These are phyloP conservation scores for Saturnispora halmiae DNA, from an alignment of 805 yeast genomes.

Conservation along the genomic window DNA sequence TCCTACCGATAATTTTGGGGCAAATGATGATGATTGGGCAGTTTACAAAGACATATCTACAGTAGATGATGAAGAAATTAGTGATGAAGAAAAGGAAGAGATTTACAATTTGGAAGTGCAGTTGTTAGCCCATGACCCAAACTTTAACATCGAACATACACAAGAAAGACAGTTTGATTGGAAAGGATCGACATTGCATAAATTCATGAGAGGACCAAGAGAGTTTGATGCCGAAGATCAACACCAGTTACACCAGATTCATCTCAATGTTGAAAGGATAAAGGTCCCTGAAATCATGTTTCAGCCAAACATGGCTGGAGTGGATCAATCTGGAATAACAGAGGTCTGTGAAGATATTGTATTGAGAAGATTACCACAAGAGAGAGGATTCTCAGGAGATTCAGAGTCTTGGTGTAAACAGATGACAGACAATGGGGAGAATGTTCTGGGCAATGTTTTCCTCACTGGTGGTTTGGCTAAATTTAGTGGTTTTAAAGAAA, in stretches of 20 bases:
- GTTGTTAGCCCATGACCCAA: constrained; percentile 73
- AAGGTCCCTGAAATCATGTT: constrained; percentile 87
- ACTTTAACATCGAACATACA: constrained; percentile 78
- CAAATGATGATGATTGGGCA: constrained; percentile 93
- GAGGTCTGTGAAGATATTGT: constrained; percentile 68
- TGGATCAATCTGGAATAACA: constrained; percentile 90
- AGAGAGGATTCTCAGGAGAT: constrained; percentile 44
- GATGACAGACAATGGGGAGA: constrained; percentile 25
- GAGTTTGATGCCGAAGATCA: constrained; percentile 73
- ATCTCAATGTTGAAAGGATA: constrained; percentile 82
- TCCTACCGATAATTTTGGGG: constrained; percentile 90
- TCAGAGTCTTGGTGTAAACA: constrained; percentile 3
- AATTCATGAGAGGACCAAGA: constrained; percentile 83
- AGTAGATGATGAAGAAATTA: constrained; percentile 68
- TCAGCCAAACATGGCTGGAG: constrained; percentile 89
- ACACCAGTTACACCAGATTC: constrained; percentile 86
- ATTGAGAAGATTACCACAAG: constrained; percentile 48
- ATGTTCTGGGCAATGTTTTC: constrained; percentile 56
- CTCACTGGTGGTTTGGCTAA: constrained; percentile 79
- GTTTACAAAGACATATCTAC: constrained; percentile 76
- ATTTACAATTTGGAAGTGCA: constrained; percentile 61
- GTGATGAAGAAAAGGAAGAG: constrained; percentile 60
- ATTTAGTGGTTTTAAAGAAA: constrained; percentile 53
- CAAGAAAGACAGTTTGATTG: constrained; percentile 76
- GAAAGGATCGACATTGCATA: constrained; percentile 69